phyloP scores from a whole-genome alignment of 2,329 filamentous ascomycete species.

The Pestalotiopsis sp. region DNA sequence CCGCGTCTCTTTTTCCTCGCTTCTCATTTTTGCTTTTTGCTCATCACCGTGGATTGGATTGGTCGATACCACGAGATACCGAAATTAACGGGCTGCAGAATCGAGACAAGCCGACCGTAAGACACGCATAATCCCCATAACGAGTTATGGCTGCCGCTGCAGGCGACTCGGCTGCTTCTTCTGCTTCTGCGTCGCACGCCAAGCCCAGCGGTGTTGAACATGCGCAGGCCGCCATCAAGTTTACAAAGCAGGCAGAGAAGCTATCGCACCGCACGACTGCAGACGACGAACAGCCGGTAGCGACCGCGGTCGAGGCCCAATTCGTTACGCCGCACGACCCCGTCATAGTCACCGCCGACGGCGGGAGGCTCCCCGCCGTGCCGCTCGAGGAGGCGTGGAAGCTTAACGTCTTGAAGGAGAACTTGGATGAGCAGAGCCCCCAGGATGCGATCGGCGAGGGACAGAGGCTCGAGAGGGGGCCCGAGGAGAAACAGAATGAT shows the following conservation, averaged over 20 bases:
- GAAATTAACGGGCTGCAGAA: neutral
- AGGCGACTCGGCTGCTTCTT: constrained; percentile 4
- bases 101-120: neutral
- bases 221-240: constrained; percentile 53
- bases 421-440: constrained; percentile 35
- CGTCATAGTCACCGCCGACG: constrained; percentile 69
- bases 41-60: neutral
- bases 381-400: constrained; percentile 71
- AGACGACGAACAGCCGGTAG: constrained; percentile 31
- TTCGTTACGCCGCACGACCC: constrained; percentile 72
- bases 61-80: neutral
- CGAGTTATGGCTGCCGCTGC: constrained; percentile 22
- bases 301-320: constrained; percentile 64
- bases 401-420: constrained; percentile 65
- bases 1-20: neutral
- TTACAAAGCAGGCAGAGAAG: constrained; percentile 63
- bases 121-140: neutral
- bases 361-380: constrained; percentile 67
- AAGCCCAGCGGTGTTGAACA: constrained; percentile 25
- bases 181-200: constrained; percentile 12
- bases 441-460: constrained; percentile 29
- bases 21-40: neutral
- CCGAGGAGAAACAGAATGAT: constrained; percentile 16
- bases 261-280: constrained; percentile 45
- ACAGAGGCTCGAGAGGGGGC: constrained; percentile 33